Evolutionary conservation across 345 rosid genomes (phyloP).

Genomic region (Microcos paniculata): DNA sequence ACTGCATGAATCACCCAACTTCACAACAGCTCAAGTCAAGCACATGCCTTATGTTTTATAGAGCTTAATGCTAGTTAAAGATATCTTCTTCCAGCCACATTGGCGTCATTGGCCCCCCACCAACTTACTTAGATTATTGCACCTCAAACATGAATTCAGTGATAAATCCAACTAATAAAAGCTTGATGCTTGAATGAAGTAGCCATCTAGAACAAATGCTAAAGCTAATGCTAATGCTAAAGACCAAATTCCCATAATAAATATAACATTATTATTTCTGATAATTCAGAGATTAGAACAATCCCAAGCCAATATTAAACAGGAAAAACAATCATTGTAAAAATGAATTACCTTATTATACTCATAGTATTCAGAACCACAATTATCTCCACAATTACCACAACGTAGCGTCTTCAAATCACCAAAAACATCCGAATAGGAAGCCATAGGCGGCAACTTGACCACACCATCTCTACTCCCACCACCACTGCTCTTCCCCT

Average conservation of each 20-base stretch:
- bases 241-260: neutral
- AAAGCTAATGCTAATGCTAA: constrained; percentile 4
- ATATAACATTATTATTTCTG: neutral
- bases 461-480: constrained; percentile 30
- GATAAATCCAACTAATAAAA: neutral
- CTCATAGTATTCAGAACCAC: constrained; percentile 55
- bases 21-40: neutral
- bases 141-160: neutral
- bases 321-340: neutral
- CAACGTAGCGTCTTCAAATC: constrained; percentile 44
- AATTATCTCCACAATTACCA: constrained; percentile 48
- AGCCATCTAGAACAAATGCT: neutral
- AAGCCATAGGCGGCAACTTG: constrained; percentile 64
- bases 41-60: neutral
- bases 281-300: neutral
- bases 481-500: constrained; percentile 12
- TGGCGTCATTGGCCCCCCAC: neutral
- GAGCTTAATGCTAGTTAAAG: neutral
- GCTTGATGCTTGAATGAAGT: neutral
- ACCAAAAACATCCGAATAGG: constrained; percentile 70
- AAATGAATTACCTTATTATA: constrained; percentile 46
- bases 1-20: neutral
- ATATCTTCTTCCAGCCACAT: neutral
- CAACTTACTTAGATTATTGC: neutral
- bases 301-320: neutral